Evolutionary conservation across 2,329 filamentous ascomycete genomes (phyloP).

Genomic region (Colletotrichum sp.): DNA sequence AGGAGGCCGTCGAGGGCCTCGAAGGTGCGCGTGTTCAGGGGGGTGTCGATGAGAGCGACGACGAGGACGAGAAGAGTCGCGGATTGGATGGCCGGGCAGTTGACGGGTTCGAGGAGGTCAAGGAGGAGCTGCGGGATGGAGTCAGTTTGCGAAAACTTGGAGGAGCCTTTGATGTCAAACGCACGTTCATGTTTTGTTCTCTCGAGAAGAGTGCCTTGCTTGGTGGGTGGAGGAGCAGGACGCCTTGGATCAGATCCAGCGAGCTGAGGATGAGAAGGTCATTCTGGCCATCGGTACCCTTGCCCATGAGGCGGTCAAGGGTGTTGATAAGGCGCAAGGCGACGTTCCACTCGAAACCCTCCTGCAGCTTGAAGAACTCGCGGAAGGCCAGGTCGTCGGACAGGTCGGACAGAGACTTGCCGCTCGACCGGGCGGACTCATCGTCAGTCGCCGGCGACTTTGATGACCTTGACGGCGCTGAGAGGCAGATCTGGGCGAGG

Average conservation of each 20-base stretch:
- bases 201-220: constrained; percentile 86
- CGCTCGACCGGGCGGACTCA: constrained; percentile 15
- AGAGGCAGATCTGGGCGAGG: constrained; percentile 92
- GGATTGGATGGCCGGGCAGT: constrained; percentile 90
- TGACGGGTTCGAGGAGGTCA: constrained; percentile 90
- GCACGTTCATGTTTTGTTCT: constrained; percentile 92
- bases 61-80: constrained; percentile 90
- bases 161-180: constrained; percentile 25
- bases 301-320: constrained; percentile 84
- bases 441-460: constrained; percentile 9
- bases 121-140: constrained; percentile 70
- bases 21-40: constrained; percentile 88
- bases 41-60: constrained; percentile 83
- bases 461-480: constrained; percentile 41
- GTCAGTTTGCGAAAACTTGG: neutral
- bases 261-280: constrained; percentile 88
- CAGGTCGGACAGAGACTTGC: constrained; percentile 73
- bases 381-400: constrained; percentile 86
- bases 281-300: constrained; percentile 81
- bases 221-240: constrained; percentile 86
- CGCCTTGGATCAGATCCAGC: constrained; percentile 87
- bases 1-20: constrained; percentile 91
- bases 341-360: constrained; percentile 98
- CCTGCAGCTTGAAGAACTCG: constrained; percentile 96
- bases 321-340: constrained; percentile 84